Percentiles rank a stretch among this genome's conserved stretches.
Conservation (phyloP, 2,329 filamentous ascomycete species). For the Colletotrichum chlorophyti region DNA sequence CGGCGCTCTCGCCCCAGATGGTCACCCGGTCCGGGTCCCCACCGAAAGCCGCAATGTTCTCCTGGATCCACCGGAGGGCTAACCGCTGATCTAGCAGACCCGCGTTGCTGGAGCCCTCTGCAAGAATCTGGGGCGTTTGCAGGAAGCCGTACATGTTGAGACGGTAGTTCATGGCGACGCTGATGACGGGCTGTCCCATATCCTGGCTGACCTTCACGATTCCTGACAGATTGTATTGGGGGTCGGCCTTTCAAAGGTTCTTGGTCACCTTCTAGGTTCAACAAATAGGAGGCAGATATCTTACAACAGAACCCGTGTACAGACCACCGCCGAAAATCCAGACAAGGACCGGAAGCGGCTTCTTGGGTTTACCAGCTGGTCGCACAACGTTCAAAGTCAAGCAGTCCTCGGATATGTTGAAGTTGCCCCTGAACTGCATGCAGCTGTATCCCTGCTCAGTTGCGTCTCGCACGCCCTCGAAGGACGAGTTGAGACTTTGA, state of each 20-base stretch:
- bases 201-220: conserved; percentile 62
- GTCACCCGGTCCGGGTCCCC: conserved; percentile 53
- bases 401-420: conserved; percentile 57
- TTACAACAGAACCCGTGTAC: conserved; percentile 51
- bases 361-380: conserved; percentile 39
- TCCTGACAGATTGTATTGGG: conserved; percentile 69
- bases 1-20: conserved; percentile 56
- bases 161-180: conserved; percentile 61
- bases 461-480: conserved; percentile 45
- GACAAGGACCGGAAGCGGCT: conserved; percentile 47
- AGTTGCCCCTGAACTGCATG: conserved; percentile 50
- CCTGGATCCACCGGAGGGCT: conserved; percentile 57
- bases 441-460: conserved; percentile 52
- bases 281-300: background rate
- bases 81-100: conserved; percentile 58
- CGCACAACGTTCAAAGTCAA: conserved; percentile 50
- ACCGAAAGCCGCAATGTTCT: conserved; percentile 60
- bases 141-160: conserved; percentile 61
- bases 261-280: background rate
- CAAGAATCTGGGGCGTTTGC: conserved; percentile 49
- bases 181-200: conserved; percentile 60
- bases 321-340: conserved; percentile 69
- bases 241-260: conserved; percentile 44
- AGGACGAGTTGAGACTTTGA: conserved; percentile 45
- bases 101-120: conserved; percentile 52